Evolutionary conservation across 2,329 filamentous ascomycete genomes (phyloP).

Genomic region (Paracamarosporium sp.): DNA sequence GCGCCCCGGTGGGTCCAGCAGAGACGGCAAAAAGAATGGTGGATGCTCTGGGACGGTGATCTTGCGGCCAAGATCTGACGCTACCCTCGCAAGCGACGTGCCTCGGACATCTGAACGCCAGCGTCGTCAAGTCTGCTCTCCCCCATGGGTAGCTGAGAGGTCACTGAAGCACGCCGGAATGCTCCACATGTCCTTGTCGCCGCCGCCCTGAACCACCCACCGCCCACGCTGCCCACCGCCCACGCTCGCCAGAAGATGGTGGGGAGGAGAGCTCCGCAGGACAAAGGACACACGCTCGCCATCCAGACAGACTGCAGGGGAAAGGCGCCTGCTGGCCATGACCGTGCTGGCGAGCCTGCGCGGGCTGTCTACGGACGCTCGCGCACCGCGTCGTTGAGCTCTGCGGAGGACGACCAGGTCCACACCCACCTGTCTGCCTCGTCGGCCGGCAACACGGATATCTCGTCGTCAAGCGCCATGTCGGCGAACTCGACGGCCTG

Average conservation of each 20-base stretch:
- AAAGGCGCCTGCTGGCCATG: conserved; percentile 32
- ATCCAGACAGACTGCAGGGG: conserved; percentile 27
- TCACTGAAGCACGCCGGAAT: conserved; percentile 20
- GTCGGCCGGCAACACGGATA: conserved; percentile 34
- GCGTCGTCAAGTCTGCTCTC: conserved; percentile 9
- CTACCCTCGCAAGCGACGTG: neutral
- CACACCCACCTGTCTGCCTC: conserved; percentile 39
- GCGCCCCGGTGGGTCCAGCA: conserved; percentile 3
- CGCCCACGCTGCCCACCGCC: conserved; percentile 1
- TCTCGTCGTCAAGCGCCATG: conserved; percentile 33
- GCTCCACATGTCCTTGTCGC: conserved; percentile 20
- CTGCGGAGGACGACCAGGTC: conserved; percentile 26
- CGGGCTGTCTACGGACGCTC: conserved; percentile 9
- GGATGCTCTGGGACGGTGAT: neutral
- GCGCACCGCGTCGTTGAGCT: conserved; percentile 31
- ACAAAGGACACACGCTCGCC: conserved; percentile 24
- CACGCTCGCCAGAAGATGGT: conserved; percentile 26
- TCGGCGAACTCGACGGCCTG: conserved; percentile 42
- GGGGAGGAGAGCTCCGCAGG: conserved; percentile 24
- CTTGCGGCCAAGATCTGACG: conserved; percentile 4
- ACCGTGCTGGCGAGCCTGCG: conserved; percentile 11
- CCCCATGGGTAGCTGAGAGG: conserved; percentile 17
- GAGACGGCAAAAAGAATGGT: neutral
- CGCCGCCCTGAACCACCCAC: conserved; percentile 10
- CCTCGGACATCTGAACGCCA: conserved; percentile 5